Percentiles rank a stretch among this genome's conserved stretches.
Conservation (phyloP, 116 monocot genomes). For the Cymodocea nodosa region DNA sequence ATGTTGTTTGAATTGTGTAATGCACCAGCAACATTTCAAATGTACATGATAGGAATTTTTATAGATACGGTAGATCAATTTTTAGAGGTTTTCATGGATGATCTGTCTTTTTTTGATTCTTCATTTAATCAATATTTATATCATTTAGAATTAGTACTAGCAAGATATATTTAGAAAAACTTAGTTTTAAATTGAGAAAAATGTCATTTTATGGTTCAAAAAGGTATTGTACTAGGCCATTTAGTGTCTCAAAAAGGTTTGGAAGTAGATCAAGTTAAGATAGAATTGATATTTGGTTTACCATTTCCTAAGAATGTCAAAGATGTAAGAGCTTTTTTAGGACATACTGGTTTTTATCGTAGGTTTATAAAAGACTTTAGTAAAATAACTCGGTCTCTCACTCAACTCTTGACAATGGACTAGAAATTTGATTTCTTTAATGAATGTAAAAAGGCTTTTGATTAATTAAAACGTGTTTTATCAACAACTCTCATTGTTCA, state of each 20-base stretch:
- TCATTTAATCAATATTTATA: background rate
- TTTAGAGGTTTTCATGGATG: too few species aligned
- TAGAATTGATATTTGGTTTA: background rate
- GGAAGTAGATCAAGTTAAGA: background rate
- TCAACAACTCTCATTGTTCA: slow-evolving; percentile 3
- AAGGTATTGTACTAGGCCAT: background rate
- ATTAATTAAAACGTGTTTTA: background rate
- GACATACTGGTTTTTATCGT: background rate
- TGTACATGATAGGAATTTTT: too few species aligned
- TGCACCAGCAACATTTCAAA: too few species aligned
- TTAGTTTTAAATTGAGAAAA: background rate
- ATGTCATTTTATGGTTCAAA: background rate
- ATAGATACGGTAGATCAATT: too few species aligned
- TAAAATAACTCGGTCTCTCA: background rate
- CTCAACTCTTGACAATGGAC: background rate
- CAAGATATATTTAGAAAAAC: background rate
- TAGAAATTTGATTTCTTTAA: background rate
- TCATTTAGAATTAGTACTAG: background rate
- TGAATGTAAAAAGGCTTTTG: background rate
- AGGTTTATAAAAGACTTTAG: slow-evolving; percentile 5
- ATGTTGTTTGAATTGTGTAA: too few species aligned
- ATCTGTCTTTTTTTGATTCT: background rate
- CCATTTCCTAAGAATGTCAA: background rate
- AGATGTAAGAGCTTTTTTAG: background rate
- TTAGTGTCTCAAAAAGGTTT: background rate